Base-by-base conservation (phyloP, 768 basidiomycete species). In the Coprinellus micaceus region DNA sequence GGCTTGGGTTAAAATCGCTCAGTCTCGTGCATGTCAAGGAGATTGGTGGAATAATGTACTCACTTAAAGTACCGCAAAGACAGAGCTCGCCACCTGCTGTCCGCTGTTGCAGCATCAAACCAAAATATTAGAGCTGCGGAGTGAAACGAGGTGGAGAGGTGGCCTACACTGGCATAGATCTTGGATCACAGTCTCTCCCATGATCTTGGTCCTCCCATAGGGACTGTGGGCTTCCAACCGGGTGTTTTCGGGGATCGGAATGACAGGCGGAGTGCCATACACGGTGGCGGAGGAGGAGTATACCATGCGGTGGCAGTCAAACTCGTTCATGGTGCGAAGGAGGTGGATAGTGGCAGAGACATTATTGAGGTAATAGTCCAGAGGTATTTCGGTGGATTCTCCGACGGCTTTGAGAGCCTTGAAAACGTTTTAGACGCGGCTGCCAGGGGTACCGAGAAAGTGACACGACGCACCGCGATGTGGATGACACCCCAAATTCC, bases 251-350 rank as follows among this genome's bases (percentile, higher is more conserved):
- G 94, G 92, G 62, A 98, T 98, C 52, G 97, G 97, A 44, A 98
- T 90, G 50, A 75, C 76, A 21, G 91, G 88, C 10, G 97, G 97
- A 3, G 86, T 94, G 53, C 97, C 97, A 67, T 99, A 99, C 24
- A 99, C 97, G 17, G 97, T 98, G 5, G 97, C 97, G 22, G 94
- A 96, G 11, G 95, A 98, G 1, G 97, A 98, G 77, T 98, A 99
- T 52, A 99, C 96, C 56, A 99, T 76, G 58, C 92, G 83, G 52
- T 81, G 80, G 75, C 91, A 92, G 60, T 87, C 86, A 71, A 84
- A 92, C 52, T 89, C 89, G 40, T 77, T 74, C 94, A 96, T 96
- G 61, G 83, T 77, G 76, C 94, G 88, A 60, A 97, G 77, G 21
- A 98, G 85, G 49, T 81, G 85, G 55, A 97, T 72, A 6, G 94